Base-by-base conservation (phyloP, 2,329 filamentous ascomycete genomes). In the Botrytis squamosa region DNA sequence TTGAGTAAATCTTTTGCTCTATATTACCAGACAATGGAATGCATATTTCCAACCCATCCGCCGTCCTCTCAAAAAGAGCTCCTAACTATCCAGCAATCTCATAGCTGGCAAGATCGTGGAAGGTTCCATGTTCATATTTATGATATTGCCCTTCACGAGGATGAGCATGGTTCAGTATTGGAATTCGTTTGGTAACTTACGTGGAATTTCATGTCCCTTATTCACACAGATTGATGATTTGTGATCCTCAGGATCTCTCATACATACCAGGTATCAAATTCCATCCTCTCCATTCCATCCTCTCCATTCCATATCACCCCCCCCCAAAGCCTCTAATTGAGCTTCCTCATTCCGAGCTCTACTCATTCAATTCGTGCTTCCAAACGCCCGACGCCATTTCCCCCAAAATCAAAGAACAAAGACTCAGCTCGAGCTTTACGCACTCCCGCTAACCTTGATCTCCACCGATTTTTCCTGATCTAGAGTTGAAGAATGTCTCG, bases 51-150 rank as follows among this genome's bases (percentile, higher is more conserved):
- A 3, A 42, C 10, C 4, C 12, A 2, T 16, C 4, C 12, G 44
- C 22, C 22, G 2, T 40, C 20, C 5, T 8, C 46, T n/a, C 33
- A 0, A 29, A 9, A 20, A 22, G 1, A 1, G 4, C 6, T 14
- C 10, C 40, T 25, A 52, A 20, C 14, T 52, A 10, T 33, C 25
- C 49, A 55, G 10, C 25, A 22, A 29, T 33, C 18, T 20, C 25
- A 55, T 8, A 49, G 33, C 25, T 18, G 44, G 25, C 46, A 67
- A 55, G 36, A 57, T 57, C 3, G 18, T 68, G 25, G n/a, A 9
- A 42, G 42, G 8, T 57, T 42, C 16, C 49, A 55, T 42, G 25
- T 38, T 20, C 36, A 22, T 25, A 9, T 18, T 29, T n/a, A 25
- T 57, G 16, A 12, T 40, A 57, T 16, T 57, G 18, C 0, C 49